These are phyloP conservation scores for Cardamine occulta DNA, from an alignment of 345 rosid species.

Conservation along the genomic window DNA sequence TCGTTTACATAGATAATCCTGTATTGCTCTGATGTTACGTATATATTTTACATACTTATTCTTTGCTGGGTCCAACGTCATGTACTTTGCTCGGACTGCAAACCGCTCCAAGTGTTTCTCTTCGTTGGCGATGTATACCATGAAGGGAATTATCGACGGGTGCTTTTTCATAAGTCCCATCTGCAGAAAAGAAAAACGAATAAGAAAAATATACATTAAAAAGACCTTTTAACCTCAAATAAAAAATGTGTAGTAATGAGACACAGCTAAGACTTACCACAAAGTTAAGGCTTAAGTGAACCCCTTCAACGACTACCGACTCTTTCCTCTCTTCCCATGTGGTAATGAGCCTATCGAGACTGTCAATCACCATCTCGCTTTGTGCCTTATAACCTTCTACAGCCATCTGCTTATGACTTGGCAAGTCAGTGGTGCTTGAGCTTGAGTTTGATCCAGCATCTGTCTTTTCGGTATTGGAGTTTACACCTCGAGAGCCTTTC, in stretches of 20 bases:
- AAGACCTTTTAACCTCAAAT: neutral
- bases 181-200: slow-evolving; percentile 44
- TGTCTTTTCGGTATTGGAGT: slow-evolving; percentile 46
- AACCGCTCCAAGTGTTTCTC: slow-evolving; percentile 97
- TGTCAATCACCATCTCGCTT: slow-evolving; percentile 99
- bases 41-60: slow-evolving; percentile 98
- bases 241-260: slow-evolving; percentile 20
- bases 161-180: slow-evolving; percentile 99
- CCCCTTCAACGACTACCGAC: slow-evolving; percentile 97
- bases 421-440: slow-evolving; percentile 47
- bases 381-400: slow-evolving; percentile 98
- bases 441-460: slow-evolving; percentile 53
- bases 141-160: slow-evolving; percentile 96
- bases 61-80: slow-evolving; percentile 95
- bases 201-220: neutral
- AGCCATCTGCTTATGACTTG: slow-evolving; percentile 92
- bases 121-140: slow-evolving; percentile 93
- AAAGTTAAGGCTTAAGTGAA: slow-evolving; percentile 98
- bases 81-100: slow-evolving; percentile 99
- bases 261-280: slow-evolving; percentile 61
- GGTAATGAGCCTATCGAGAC: slow-evolving; percentile 96
- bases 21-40: slow-evolving; percentile 91
- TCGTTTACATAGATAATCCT: slow-evolving; percentile 89
- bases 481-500: slow-evolving; percentile 57
- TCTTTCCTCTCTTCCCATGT: slow-evolving; percentile 98